These are phyloP conservation scores for Domatiomyces globalis DNA, from an alignment of 2,329 filamentous ascomycete species.

Conservation along the genomic window DNA sequence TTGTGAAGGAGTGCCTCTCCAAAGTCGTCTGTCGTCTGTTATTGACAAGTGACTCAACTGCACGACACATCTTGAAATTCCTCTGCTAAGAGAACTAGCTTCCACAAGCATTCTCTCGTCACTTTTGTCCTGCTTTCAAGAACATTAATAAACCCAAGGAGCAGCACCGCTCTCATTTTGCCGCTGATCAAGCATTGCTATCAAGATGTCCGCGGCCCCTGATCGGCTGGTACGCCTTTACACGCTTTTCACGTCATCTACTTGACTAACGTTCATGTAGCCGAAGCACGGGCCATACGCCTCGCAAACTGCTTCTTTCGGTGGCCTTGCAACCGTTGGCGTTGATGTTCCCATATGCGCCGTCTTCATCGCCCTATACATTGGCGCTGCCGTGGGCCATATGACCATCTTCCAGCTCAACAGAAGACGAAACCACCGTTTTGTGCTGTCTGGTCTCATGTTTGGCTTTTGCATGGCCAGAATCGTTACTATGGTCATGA, in stretches of 20 bases:
- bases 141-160: too few relatives aligned
- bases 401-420: slow-evolving; percentile 34
- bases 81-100: background rate
- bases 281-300: slow-evolving; percentile 33
- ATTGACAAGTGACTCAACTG: too few relatives aligned
- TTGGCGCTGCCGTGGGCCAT: slow-evolving; percentile 28
- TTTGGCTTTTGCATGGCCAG: slow-evolving; percentile 40
- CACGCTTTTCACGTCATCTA: slow-evolving; percentile 30
- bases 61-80: too few relatives aligned
- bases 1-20: too few relatives aligned
- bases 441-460: slow-evolving; percentile 31
- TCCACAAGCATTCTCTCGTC: background rate
- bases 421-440: slow-evolving; percentile 31
- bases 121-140: background rate
- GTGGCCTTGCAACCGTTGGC: slow-evolving; percentile 38
- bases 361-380: slow-evolving; percentile 43
- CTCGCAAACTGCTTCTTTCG: slow-evolving; percentile 21
- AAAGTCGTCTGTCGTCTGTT: too few relatives aligned
- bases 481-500: slow-evolving; percentile 33
- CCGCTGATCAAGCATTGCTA: background rate
- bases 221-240: slow-evolving; percentile 30
- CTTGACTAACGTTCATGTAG: background rate
- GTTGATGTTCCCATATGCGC: slow-evolving; percentile 40
- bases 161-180: background rate
- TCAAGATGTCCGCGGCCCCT: background rate